Percentiles rank a stretch among this genome's conserved stretches.
Conservation (phyloP, 306 rosid genomes). For the Oxytropis ochrocephala region DNA sequence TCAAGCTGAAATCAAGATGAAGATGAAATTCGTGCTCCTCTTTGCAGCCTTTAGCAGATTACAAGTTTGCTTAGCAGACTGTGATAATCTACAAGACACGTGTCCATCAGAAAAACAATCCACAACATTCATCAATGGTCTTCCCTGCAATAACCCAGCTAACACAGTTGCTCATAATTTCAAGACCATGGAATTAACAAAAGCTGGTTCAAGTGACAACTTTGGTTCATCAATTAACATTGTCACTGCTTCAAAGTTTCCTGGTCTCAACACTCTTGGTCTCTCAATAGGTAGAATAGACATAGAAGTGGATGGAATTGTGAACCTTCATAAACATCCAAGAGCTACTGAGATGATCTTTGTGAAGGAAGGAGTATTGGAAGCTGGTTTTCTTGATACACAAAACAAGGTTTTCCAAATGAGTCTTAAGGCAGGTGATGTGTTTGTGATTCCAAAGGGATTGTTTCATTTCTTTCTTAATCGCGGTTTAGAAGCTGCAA, state of each 20-base stretch:
- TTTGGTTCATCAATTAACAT: constrained; percentile 33
- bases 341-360: constrained; percentile 63
- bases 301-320: constrained; percentile 41
- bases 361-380: constrained; percentile 42
- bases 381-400: constrained; percentile 57
- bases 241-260: constrained; percentile 47
- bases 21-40: constrained; percentile 30
- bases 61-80: constrained; percentile 33
- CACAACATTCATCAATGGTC: constrained; percentile 54
- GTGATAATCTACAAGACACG: constrained; percentile 45
- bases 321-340: constrained; percentile 57
- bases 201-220: constrained; percentile 33
- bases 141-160: constrained; percentile 57
- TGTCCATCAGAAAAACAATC: constrained; percentile 37
- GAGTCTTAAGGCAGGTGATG: constrained; percentile 44
- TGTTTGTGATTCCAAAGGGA: constrained; percentile 67
- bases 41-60: constrained; percentile 15
- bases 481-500: constrained; percentile 39
- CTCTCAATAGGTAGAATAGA: constrained; percentile 63
- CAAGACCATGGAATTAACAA: constrained; percentile 42
- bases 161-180: constrained; percentile 42
- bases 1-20: constrained; percentile 9
- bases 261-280: constrained; percentile 71
- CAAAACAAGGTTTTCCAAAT: constrained; percentile 39
- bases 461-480: constrained; percentile 56